Evolutionary conservation across 805 yeast genomes (phyloP), one percentile per base, ranked within the genome.

Genomic region (Nadsonia fulvescens): DNA sequence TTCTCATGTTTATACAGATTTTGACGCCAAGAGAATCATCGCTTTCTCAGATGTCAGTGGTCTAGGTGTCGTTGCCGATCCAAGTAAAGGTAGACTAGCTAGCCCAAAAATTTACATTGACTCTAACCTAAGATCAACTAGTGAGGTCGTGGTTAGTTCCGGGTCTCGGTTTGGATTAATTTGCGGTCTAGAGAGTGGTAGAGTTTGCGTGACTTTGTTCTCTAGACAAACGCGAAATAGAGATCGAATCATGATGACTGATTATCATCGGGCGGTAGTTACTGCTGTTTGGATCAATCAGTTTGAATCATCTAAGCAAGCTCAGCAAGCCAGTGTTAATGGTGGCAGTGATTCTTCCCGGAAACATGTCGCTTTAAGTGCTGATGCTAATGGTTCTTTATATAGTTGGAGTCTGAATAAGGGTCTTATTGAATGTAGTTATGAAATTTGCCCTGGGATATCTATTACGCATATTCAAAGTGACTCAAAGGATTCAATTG

Each of bases 81-180:
- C 45, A n/a, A 38, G 43, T 12, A 32, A 32, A 18, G 51, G 51
- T 9, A 42, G 37, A 20, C 30, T 44, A 10, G 38, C 43, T 12
- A 33, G 33, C 15, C 42, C 40, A 19, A 22, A 39, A 9, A 24
- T 46, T 12, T 34, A 29, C 22, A 44, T 46, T 4, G 31, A 28
- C 22, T 32, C 34, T 14, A 15, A 25, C 5, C 32, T 33, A 12
- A 32, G 32, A 18, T 13, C 31, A 9, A 26, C 23, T 8, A 22
- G 17, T 8, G 36, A 40, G 5, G 32, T 36, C 5, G 22, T 34
- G 7, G 20, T 31, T 10, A 28, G 37, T 6, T 46, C 38, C 23
- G 44, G 43, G 5, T 39, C 46, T 8, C 37, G 47, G 23, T 45
- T 44, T 21, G 51, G 47, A 5, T 27, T 46, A 22, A 32, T 42